Evolutionary conservation across 805 yeast species (phyloP).

Genomic region (Hanseniaspora singularis): DNA sequence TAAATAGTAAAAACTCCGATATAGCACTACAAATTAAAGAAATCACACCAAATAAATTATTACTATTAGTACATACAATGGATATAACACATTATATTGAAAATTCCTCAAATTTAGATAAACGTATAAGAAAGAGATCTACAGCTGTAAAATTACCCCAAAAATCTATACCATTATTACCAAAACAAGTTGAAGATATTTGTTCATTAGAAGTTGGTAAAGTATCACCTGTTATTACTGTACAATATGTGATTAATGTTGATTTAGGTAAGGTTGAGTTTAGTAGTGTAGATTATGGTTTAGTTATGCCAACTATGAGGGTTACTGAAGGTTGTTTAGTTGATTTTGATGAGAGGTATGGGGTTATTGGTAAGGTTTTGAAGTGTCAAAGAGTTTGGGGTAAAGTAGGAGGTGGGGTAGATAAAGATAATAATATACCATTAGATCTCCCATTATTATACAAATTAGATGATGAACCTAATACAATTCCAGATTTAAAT

Average conservation of each 20-base stretch:
- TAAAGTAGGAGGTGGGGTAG: background rate
- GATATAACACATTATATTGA: slow-evolving; percentile 65
- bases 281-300: slow-evolving; percentile 64
- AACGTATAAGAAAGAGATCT: slow-evolving; percentile 82
- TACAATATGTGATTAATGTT: slow-evolving; percentile 69
- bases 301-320: slow-evolving; percentile 46
- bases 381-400: background rate
- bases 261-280: slow-evolving; percentile 58
- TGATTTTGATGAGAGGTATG: background rate
- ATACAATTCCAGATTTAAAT: slow-evolving; percentile 33
- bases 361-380: background rate
- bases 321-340: slow-evolving; percentile 19
- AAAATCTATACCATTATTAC: slow-evolving; percentile 52
- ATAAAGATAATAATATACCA: slow-evolving; percentile 22
- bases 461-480: slow-evolving; percentile 65
- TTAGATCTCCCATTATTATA: slow-evolving; percentile 58
- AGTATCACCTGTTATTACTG: slow-evolving; percentile 57
- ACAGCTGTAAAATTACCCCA: slow-evolving; percentile 83
- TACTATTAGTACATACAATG: slow-evolving; percentile 73
- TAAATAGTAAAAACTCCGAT: too few species aligned
- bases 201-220: slow-evolving; percentile 52
- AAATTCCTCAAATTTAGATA: slow-evolving; percentile 67
- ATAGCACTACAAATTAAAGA: slow-evolving; percentile 73
- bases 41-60: slow-evolving; percentile 36
- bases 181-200: slow-evolving; percentile 47